Evolutionary conservation across 179 eudicot species (phyloP).

Genomic region (Spergularia azorica): DNA sequence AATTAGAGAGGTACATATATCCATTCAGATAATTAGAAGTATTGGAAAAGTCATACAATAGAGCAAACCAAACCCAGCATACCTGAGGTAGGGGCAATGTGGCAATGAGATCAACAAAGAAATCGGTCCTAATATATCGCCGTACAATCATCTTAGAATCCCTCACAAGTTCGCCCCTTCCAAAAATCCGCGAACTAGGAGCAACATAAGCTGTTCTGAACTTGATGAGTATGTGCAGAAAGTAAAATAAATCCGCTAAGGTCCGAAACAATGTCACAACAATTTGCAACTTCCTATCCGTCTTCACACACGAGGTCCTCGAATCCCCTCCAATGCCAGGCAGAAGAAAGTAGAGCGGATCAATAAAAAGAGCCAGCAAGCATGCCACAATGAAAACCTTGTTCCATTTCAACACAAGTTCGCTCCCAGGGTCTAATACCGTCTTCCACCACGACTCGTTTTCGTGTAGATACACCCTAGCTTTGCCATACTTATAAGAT

Average conservation of each 20-base stretch:
- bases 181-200: slow-evolving; percentile 93
- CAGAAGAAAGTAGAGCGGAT: slow-evolving; percentile 81
- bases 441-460: slow-evolving; percentile 56
- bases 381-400: slow-evolving; percentile 77
- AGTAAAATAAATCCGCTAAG: slow-evolving; percentile 77
- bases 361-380: slow-evolving; percentile 83
- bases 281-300: slow-evolving; percentile 69
- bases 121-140: slow-evolving; percentile 75
- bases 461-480: slow-evolving; percentile 61
- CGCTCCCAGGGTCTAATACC: slow-evolving; percentile 94
- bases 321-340: slow-evolving; percentile 59
- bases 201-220: slow-evolving; percentile 96
- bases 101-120: slow-evolving; percentile 85
- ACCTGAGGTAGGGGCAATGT: slow-evolving; percentile 99
- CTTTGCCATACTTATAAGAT: slow-evolving; percentile 48
- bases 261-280: slow-evolving; percentile 77
- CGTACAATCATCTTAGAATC: slow-evolving; percentile 85
- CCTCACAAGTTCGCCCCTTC: slow-evolving; percentile 97
- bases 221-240: slow-evolving; percentile 78
- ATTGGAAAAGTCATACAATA: background rate
- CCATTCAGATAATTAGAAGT: background rate
- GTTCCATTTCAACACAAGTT: slow-evolving; percentile 86
- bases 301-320: slow-evolving; percentile 63
- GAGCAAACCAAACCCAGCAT: slow-evolving; percentile 14
- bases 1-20: background rate